Conservation (phyloP, 345 rosid genomes). For the Laguncularia racemosa region DNA sequence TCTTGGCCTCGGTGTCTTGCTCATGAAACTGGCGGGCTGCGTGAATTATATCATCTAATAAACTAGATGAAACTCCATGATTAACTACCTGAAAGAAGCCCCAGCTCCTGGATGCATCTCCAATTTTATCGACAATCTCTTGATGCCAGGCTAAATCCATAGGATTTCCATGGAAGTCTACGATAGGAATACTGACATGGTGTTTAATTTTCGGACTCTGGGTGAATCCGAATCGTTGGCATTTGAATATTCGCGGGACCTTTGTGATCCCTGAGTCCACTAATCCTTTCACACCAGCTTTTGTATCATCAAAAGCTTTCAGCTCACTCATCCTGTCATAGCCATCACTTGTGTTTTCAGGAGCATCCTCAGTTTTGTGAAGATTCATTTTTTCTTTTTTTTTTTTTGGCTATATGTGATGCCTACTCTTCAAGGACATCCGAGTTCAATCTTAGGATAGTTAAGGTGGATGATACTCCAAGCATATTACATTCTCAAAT, state of each 20-base stretch:
- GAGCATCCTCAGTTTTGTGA: background rate
- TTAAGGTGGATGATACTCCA: too few species aligned
- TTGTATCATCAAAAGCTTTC: constrained; percentile 15
- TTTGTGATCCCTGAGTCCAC: constrained; percentile 6
- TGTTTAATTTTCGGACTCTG: background rate
- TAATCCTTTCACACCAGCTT: constrained; percentile 11
- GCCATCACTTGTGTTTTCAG: background rate
- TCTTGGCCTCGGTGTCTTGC: constrained; percentile 15
- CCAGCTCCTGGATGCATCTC: constrained; percentile 5
- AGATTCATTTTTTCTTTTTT: too few species aligned
- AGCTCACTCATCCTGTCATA: constrained; percentile 14
- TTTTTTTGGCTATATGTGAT: too few species aligned
- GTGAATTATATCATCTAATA: constrained; percentile 10
- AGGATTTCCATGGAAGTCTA: constrained; percentile 3
- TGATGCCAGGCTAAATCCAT: background rate
- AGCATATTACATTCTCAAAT: too few species aligned
- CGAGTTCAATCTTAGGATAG: too few species aligned
- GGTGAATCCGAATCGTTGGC: background rate
- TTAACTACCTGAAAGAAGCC: constrained; percentile 16
- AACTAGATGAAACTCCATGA: constrained; percentile 12
- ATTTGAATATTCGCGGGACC: constrained; percentile 6
- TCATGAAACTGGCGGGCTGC: constrained; percentile 15
- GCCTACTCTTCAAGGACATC: too few species aligned
- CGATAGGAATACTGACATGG: background rate
- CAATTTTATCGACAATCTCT: background rate